Percentiles rank a stretch among this genome's conserved stretches.
Conservation (phyloP, 2,329 filamentous ascomycete species). For the Colletotrichum sp. region DNA sequence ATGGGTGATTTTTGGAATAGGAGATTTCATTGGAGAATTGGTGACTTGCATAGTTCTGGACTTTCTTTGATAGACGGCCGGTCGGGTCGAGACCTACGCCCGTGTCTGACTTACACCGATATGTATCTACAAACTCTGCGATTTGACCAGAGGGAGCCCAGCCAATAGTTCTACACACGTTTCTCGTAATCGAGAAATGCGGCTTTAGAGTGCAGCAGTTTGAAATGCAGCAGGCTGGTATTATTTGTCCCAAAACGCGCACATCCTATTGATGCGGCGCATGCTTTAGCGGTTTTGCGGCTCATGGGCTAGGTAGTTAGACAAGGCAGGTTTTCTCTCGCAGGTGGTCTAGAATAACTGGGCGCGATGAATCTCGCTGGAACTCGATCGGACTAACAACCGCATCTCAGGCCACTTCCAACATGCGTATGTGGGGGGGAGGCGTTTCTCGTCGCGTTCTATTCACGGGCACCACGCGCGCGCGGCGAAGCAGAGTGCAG, state of each 20-base stretch:
- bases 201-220: background rate
- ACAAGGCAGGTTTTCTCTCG: background rate
- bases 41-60: background rate
- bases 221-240: background rate
- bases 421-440: background rate
- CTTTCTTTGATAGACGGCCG: background rate
- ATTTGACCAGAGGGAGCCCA: background rate
- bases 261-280: background rate
- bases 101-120: background rate
- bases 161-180: background rate
- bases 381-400: background rate
- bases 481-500: background rate
- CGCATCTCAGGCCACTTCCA: background rate
- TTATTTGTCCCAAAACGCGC: background rate
- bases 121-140: background rate
- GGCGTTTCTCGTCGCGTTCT: background rate
- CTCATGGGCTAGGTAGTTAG: background rate
- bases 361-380: background rate
- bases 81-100: background rate
- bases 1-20: background rate
- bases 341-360: background rate
- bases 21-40: background rate
- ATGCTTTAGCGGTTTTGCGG: background rate
- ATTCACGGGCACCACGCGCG: background rate
- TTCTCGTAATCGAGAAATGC: background rate